A percentile compares a stretch with the other conserved stretches of the same genome.
These are phyloP conservation scores for Blastobotrys capitulatus DNA, from an alignment of 1,139 yeast species.

Conservation along the genomic window DNA sequence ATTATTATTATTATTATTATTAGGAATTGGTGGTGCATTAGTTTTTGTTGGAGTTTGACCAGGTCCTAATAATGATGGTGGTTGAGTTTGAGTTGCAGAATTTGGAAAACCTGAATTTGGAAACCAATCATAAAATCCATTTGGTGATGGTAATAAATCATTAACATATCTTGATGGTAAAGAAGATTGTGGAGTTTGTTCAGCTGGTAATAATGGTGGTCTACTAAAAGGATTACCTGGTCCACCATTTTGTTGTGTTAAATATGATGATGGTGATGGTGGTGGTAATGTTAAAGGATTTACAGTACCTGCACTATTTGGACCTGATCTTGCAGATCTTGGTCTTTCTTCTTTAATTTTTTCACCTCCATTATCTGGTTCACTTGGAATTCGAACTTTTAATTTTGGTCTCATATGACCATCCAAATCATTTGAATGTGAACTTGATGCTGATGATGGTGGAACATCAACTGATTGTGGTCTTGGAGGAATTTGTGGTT, in stretches of 20 bases:
- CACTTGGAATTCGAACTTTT: constrained; percentile 38
- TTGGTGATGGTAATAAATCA: constrained; percentile 40
- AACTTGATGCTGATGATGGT: neutral
- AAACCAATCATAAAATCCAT: constrained; percentile 37
- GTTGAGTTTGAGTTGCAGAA: constrained; percentile 11
- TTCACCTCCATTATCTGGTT: constrained; percentile 14
- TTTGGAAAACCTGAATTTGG: constrained; percentile 39
- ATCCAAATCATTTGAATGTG: constrained; percentile 1
- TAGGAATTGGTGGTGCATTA: neutral
- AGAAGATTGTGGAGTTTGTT: constrained; percentile 38
- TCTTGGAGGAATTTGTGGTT: constrained; percentile 7
- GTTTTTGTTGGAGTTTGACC: neutral
- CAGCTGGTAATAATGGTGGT: constrained; percentile 27
- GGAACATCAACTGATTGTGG: constrained; percentile 20
- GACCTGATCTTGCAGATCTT: constrained; percentile 10
- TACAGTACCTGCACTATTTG: constrained; percentile 12
- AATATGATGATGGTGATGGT: constrained; percentile 24
- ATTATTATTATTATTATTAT: neutral
- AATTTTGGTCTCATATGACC: constrained; percentile 33
- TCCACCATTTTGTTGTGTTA: constrained; percentile 20
- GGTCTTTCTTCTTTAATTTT: constrained; percentile 6
- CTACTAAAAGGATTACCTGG: constrained; percentile 35
- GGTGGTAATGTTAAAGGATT: constrained; percentile 17
- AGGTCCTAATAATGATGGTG: constrained; percentile 2
- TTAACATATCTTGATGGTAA: constrained; percentile 37